phyloP scores from a whole-genome alignment of 1,139 yeast species.

The Petasospora fabianii region DNA sequence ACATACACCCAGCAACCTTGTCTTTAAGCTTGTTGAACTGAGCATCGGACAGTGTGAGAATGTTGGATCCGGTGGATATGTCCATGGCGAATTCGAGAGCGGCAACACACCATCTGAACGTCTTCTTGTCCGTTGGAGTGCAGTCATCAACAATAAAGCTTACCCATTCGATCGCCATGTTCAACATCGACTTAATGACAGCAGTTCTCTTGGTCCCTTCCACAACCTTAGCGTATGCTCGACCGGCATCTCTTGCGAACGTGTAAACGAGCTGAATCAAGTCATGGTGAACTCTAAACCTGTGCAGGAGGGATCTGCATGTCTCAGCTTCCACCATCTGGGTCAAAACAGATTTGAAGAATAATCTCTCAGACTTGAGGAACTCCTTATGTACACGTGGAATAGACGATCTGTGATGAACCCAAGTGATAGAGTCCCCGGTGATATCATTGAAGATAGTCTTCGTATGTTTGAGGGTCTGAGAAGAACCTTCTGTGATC shows the following conservation, averaged over 20 bases:
- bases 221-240: slow-evolving; percentile 61
- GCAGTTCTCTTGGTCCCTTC: slow-evolving; percentile 66
- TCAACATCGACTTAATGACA: slow-evolving; percentile 69
- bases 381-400: slow-evolving; percentile 75
- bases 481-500: slow-evolving; percentile 60
- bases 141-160: slow-evolving; percentile 93
- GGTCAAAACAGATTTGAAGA: slow-evolving; percentile 65
- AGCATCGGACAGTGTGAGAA: slow-evolving; percentile 72
- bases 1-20: slow-evolving; percentile 94
- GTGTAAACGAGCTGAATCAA: slow-evolving; percentile 72
- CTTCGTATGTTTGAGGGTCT: slow-evolving; percentile 42
- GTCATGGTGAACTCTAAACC: slow-evolving; percentile 65
- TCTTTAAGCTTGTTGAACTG: slow-evolving; percentile 70
- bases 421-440: slow-evolving; percentile 47
- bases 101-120: slow-evolving; percentile 93
- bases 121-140: slow-evolving; percentile 83
- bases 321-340: slow-evolving; percentile 60
- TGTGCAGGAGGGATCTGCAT: slow-evolving; percentile 44
- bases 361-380: slow-evolving; percentile 59
- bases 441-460: slow-evolving; percentile 48
- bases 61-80: slow-evolving; percentile 87
- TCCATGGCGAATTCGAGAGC: slow-evolving; percentile 97
- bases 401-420: slow-evolving; percentile 68
- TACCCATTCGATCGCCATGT: slow-evolving; percentile 85
- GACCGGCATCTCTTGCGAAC: slow-evolving; percentile 82